These are phyloP conservation scores for Balamuthia mandrillaris DNA, from an alignment of 208 protist genomes.

Conservation along the genomic window DNA sequence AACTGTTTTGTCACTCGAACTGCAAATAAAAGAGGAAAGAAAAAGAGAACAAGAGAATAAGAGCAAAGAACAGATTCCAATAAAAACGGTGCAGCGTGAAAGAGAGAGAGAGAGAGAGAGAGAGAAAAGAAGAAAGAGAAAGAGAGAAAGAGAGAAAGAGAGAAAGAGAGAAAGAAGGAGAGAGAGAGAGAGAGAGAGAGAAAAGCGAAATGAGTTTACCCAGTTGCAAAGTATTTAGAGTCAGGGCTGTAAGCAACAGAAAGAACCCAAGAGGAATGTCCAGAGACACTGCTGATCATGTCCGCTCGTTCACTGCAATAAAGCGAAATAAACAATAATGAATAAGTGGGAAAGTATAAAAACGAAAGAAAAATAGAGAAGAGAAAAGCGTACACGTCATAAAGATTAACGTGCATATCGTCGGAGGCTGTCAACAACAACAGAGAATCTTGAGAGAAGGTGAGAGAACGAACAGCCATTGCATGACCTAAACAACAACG, in stretches of 20 bases:
- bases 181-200: background rate
- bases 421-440: background rate
- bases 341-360: no score
- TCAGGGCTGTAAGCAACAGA: conserved; percentile 17
- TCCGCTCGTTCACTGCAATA: background rate
- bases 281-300: conserved; percentile 3
- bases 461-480: conserved; percentile 28
- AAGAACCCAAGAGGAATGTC: conserved; percentile 2
- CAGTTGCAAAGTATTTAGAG: conserved; percentile 7
- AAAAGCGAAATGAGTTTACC: background rate
- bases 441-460: conserved; percentile 3
- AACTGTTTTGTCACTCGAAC: conserved; percentile 21
- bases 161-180: background rate
- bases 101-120: background rate
- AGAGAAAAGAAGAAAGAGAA: background rate
- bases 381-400: background rate
- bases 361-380: no score
- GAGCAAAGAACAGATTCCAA: background rate
- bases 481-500: background rate
- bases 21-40: background rate
- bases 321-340: no score
- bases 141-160: background rate
- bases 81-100: background rate
- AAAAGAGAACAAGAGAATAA: background rate
- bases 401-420: conserved; percentile 32